These are phyloP conservation scores for Penicillium coprophilum DNA, from an alignment of 495 filamentous ascomycete species.

Conservation along the genomic window DNA sequence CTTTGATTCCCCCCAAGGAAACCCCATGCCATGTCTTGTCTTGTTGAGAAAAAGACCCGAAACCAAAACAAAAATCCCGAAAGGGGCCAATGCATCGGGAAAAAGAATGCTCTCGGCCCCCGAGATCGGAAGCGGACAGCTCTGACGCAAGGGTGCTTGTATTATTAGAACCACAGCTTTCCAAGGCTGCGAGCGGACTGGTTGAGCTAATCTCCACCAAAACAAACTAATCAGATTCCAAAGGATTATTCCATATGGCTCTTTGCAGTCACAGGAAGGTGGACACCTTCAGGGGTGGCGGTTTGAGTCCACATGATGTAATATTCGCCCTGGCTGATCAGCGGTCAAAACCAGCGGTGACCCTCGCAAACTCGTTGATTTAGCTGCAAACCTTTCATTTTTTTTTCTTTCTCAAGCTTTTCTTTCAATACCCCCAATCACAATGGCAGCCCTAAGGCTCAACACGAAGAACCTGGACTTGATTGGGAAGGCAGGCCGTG, in stretches of 20 bases:
- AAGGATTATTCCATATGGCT: background rate
- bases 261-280: background rate
- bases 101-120: slow-evolving; percentile 2
- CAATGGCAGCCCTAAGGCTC: slow-evolving; percentile 44
- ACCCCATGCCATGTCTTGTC: background rate
- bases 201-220: background rate
- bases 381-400: background rate
- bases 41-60: background rate
- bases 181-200: background rate
- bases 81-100: background rate
- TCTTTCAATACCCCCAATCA: slow-evolving; percentile 16
- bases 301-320: slow-evolving; percentile 21
- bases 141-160: background rate
- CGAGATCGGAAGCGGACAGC: slow-evolving; percentile 3
- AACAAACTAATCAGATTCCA: background rate
- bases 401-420: background rate
- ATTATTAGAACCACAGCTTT: background rate
- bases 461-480: slow-evolving; percentile 40
- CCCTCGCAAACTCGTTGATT: background rate
- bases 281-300: slow-evolving; percentile 1
- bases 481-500: slow-evolving; percentile 32
- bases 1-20: background rate
- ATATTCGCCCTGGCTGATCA: slow-evolving; percentile 13
- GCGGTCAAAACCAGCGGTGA: slow-evolving; percentile 25
- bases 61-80: background rate